Conservation (phyloP, 306 rosid genomes). For the Castanospermum australe region DNA sequence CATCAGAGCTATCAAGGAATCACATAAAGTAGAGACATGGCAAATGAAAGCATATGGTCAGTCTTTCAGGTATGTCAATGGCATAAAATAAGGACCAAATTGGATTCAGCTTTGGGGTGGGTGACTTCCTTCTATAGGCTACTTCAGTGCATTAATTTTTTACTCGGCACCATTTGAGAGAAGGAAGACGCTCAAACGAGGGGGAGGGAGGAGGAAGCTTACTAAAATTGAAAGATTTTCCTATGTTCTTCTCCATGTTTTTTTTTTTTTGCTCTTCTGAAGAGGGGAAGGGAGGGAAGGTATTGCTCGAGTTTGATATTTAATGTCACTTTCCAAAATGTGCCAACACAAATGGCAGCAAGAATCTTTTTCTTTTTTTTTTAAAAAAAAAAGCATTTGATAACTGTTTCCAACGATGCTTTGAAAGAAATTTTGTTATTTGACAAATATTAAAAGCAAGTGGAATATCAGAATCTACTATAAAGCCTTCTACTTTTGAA, state of each 20-base stretch:
- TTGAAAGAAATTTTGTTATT: not conserved
- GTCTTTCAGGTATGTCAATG: constrained; percentile 23
- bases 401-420: not conserved
- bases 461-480: not conserved
- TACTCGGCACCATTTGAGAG: not conserved
- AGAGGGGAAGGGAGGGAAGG: too few species aligned
- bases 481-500: not conserved
- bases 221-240: not conserved
- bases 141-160: constrained; percentile 7
- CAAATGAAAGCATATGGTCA: constrained; percentile 23
- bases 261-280: too few species aligned
- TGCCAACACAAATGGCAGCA: not conserved
- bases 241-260: not conserved
- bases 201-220: not conserved
- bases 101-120: not conserved
- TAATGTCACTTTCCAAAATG: not conserved
- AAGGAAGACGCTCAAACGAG: not conserved
- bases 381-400: not conserved
- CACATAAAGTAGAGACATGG: not conserved
- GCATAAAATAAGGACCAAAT: not conserved
- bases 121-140: constrained; percentile 7
- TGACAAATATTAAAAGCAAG: constrained; percentile 23
- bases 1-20: not conserved
- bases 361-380: not conserved
- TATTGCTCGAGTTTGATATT: not conserved